Evolutionary conservation across 2,329 filamentous ascomycete species (phyloP), one percentile per base, ranked within the genome.

Genomic region (Penicillium sp.): DNA sequence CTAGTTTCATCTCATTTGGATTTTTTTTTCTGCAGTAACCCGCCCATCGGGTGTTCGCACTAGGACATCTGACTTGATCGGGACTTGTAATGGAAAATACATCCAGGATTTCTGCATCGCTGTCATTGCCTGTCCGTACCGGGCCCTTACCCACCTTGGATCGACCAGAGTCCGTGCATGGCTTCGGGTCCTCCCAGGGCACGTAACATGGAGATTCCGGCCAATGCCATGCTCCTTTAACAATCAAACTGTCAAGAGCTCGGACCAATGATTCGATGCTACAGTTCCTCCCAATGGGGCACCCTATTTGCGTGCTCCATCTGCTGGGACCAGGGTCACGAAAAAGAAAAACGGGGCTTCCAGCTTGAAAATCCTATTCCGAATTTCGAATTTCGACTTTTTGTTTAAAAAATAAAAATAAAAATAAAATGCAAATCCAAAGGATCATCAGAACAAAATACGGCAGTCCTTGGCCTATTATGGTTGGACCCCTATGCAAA

Each of bases 1-100:
- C 59, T 70, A 68, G 70, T 67, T 67, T 62, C 66, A 67, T 67
- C 64, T 69, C 67, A 65, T 67, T 71, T 65, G 60, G 58, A n/a
- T n/a, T 63, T 66, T 62, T 63, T 67, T 63, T 66, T 54, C 62
- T 71, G 68, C 69, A 70, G 61, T 55, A 33, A 63, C 61, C 69
- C 67, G 70, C 60, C 62, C 61, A 50, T 63, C 67, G 67, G 64
- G 64, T 68, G 64, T 67, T 64, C 66, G 61, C 61, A 56, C 65
- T 67, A 58, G 60, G 55, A 64, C 64, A 67, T 64, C 65, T 68
- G 62, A 71, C 67, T 65, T 64, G 52, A 57, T 60, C 59, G 62
- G 59, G 48, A 53, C 51, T 59, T 50, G 64, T 62, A 64, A 59
- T 60, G 56, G 56, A 58, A 56, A 62, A 61, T 55, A 59, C 59